Percentiles rank a stretch among this genome's conserved stretches.
These are phyloP conservation scores for Rhamnella rubrinervis DNA, from an alignment of 331 rosid genomes.

Conservation along the genomic window DNA sequence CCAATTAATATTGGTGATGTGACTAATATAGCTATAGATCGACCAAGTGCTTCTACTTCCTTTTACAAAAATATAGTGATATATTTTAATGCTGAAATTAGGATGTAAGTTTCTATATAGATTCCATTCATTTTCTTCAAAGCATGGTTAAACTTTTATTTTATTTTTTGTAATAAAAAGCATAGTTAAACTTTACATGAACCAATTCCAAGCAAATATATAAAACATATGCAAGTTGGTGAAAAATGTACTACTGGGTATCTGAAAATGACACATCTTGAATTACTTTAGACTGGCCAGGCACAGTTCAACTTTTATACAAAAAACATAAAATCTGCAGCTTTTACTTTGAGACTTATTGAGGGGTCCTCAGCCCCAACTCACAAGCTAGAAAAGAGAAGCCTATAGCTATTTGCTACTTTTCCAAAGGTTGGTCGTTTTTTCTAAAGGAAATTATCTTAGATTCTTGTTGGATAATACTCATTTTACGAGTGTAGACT, in stretches of 20 bases:
- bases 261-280: slow-evolving; percentile 1
- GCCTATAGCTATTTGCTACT: not conserved
- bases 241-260: not conserved
- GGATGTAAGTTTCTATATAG: too few relatives aligned
- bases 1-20: too few relatives aligned
- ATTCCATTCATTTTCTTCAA: not conserved
- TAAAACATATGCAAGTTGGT: not conserved
- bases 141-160: not conserved
- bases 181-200: not conserved
- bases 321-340: too few relatives aligned
- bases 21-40: too few relatives aligned
- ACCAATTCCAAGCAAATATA: not conserved
- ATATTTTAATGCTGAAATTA: too few relatives aligned
- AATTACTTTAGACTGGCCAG: slow-evolving; percentile 7
- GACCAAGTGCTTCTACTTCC: too few relatives aligned
- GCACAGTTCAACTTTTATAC: not conserved
- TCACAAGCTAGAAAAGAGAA: not conserved
- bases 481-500: too few relatives aligned
- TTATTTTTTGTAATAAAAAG: too few relatives aligned
- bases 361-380: not conserved
- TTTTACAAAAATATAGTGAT: too few relatives aligned
- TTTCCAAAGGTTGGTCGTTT: not conserved
- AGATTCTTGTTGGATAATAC: too few relatives aligned
- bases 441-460: too few relatives aligned
- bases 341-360: not conserved